Conservation (phyloP, 2,329 filamentous ascomycete genomes). For the Phoma sp. region DNA sequence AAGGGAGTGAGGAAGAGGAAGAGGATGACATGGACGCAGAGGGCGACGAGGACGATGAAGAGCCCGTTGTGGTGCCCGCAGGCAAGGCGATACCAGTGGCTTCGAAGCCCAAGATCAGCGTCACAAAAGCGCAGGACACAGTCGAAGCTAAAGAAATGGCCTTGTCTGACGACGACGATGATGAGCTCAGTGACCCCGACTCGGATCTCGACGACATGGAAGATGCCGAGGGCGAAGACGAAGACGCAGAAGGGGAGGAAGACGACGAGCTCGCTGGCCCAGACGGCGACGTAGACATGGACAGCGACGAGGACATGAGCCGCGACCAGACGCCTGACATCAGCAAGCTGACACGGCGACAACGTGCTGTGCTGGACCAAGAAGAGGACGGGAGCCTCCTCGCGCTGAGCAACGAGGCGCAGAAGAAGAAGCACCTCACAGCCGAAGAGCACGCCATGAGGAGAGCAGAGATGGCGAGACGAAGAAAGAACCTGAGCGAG, state of each 20-base stretch:
- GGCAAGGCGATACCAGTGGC: constrained; percentile 33
- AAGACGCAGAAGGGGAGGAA: constrained; percentile 50
- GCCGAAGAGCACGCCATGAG: constrained; percentile 77
- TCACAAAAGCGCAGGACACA: constrained; percentile 45
- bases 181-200: constrained; percentile 50
- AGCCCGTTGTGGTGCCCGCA: constrained; percentile 42
- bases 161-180: constrained; percentile 56
- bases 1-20: constrained; percentile 40
- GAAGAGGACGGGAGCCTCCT: constrained; percentile 58
- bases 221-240: constrained; percentile 57
- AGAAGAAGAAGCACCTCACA: constrained; percentile 74
- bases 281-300: constrained; percentile 50
- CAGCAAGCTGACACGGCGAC: constrained; percentile 71
- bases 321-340: constrained; percentile 67
- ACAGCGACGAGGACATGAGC: constrained; percentile 62
- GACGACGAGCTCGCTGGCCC: constrained; percentile 48
- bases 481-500: constrained; percentile 75
- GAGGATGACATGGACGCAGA: constrained; percentile 46
- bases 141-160: constrained; percentile 60
- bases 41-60: constrained; percentile 49
- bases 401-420: constrained; percentile 68
- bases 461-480: constrained; percentile 74
- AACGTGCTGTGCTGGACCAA: constrained; percentile 64
- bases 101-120: constrained; percentile 45
- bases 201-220: constrained; percentile 51